Conservation (phyloP, 208 protist genomes). For the Kentomonas sorsogonicus region DNA sequence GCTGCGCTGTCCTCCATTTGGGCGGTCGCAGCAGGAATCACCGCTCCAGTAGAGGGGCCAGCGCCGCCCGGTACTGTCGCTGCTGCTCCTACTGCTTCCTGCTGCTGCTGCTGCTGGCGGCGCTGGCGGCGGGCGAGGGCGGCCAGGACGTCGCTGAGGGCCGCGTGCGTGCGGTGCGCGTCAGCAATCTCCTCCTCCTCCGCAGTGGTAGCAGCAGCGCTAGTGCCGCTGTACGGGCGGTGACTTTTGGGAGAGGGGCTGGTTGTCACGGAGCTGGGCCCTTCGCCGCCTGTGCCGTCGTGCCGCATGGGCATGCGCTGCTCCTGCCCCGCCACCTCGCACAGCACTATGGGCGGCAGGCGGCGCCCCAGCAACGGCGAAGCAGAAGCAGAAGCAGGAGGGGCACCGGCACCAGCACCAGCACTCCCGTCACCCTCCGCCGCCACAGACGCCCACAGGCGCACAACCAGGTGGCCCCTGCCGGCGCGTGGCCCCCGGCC, state of each 20-base stretch:
- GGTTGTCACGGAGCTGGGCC: not conserved
- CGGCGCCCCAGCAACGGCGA: too few relatives aligned
- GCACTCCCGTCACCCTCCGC: too few relatives aligned
- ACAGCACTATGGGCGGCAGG: not conserved
- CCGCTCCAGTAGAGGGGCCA: too few relatives aligned
- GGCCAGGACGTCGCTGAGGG: constrained; percentile 35
- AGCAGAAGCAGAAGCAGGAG: not conserved
- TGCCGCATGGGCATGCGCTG: not conserved
- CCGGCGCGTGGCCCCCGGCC: too few relatives aligned
- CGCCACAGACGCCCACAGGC: too few relatives aligned
- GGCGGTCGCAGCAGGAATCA: too few relatives aligned
- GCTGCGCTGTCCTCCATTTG: too few relatives aligned
- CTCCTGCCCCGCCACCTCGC: too few relatives aligned
- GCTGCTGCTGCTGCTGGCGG: not conserved
- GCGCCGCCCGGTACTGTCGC: constrained; percentile 10
- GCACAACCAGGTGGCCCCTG: too few relatives aligned
- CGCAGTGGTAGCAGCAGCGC: not conserved
- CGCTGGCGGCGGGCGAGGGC: constrained; percentile 13
- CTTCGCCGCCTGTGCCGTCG: not conserved
- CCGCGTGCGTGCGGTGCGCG: constrained; percentile 46
- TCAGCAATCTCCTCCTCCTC: constrained; percentile 30
- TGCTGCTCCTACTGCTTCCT: not conserved
- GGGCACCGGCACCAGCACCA: too few relatives aligned
- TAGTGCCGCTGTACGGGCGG: too few relatives aligned
- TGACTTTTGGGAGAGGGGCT: too few relatives aligned